phyloP scores from a whole-genome alignment of 139 green algal species.

The Coelastrella sp. region DNA sequence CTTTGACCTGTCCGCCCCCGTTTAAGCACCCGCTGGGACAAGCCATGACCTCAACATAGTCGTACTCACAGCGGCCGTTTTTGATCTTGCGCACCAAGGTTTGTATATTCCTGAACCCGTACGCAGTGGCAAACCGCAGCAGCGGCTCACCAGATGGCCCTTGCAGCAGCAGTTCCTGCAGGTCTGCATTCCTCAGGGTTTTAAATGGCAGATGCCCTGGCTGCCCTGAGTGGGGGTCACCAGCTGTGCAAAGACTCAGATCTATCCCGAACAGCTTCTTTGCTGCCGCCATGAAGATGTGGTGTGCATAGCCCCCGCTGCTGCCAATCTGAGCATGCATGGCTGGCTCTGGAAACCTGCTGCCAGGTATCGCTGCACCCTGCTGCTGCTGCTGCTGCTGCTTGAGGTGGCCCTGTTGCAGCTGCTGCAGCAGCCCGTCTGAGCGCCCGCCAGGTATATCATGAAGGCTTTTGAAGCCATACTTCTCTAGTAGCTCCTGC shows the following conservation, averaged over 20 bases:
- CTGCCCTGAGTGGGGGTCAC: neutral
- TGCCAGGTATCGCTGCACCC: neutral
- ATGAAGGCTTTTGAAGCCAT: neutral
- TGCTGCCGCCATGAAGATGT: constrained; percentile 42
- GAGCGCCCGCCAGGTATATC: neutral
- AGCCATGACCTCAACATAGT: constrained; percentile 99
- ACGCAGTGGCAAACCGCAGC: constrained; percentile 86
- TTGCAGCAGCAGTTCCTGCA: constrained; percentile 62
- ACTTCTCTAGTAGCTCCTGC: constrained; percentile 79
- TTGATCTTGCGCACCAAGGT: constrained; percentile 92
- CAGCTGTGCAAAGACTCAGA: neutral
- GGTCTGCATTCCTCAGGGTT: constrained; percentile 80
- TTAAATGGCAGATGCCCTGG: constrained; percentile 72
- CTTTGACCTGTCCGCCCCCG: constrained; percentile 90
- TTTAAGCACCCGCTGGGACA: constrained; percentile 97
- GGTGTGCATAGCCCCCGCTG: constrained; percentile 91
- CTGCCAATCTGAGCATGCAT: constrained; percentile 68
- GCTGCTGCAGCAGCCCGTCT: constrained; percentile 38
- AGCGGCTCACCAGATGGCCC: constrained; percentile 53
- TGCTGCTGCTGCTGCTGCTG: constrained; percentile 53
- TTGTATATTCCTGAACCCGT: constrained; percentile 99
- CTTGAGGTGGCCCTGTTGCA: constrained; percentile 22
- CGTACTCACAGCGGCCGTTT: constrained; percentile 78
- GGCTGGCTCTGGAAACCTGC: constrained; percentile 22
- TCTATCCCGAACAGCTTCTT: neutral